phyloP scores from a whole-genome alignment of 306 rosid species.

The Arachis stenosperma region DNA sequence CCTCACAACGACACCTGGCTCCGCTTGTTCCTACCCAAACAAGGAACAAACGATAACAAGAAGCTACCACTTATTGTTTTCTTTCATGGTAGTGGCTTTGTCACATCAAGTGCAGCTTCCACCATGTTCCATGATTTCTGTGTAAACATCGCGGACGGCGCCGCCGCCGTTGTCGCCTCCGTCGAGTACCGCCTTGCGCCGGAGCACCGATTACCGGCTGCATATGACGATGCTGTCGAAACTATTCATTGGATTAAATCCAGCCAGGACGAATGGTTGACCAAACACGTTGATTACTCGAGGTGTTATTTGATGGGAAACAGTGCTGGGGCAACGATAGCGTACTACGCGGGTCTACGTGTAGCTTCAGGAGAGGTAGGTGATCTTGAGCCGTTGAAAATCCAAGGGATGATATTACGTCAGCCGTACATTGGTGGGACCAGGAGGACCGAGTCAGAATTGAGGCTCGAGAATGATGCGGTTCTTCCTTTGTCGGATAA shows the following conservation, averaged over 20 bases:
- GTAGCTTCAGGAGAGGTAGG: not conserved
- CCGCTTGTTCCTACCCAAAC: conserved; percentile 44
- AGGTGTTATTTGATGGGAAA: conserved; percentile 50
- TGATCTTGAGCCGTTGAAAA: conserved; percentile 35
- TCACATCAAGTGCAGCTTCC: conserved; percentile 29
- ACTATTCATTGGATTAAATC: conserved; percentile 42
- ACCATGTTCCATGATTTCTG: conserved; percentile 32
- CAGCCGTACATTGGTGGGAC: conserved; percentile 51
- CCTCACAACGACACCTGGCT: conserved; percentile 45
- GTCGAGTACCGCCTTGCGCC: conserved; percentile 54
- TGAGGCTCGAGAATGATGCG: conserved; percentile 37
- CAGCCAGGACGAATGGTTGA: conserved; percentile 43
- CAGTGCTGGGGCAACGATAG: conserved; percentile 50
- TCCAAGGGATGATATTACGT: conserved; percentile 48
- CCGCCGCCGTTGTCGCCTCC: conserved; percentile 39
- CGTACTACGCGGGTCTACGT: conserved; percentile 46
- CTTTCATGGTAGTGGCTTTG: conserved; percentile 54
- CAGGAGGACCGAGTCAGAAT: conserved; percentile 40
- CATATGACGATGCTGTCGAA: conserved; percentile 51
- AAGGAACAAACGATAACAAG: conserved; percentile 8
- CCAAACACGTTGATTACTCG: conserved; percentile 36
- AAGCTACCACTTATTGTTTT: conserved; percentile 47
- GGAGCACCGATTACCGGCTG: conserved; percentile 48
- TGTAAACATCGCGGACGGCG: conserved; percentile 8
- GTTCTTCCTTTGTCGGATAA: not conserved